Base-by-base conservation (phyloP, 257 asterid genomes). In the Rubia yunnanensis region DNA sequence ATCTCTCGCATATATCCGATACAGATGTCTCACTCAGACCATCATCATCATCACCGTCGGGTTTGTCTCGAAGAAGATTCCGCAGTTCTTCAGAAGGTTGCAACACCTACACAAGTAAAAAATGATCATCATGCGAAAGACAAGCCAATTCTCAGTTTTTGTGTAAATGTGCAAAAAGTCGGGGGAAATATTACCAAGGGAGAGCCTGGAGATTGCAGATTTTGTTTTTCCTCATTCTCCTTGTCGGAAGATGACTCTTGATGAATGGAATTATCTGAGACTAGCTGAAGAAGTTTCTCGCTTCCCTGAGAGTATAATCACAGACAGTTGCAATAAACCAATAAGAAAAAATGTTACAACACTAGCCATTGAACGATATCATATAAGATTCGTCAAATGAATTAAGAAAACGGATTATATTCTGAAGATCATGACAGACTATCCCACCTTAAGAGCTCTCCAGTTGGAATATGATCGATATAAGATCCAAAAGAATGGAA, bases 401-500 rank as follows among this genome's bases (percentile, higher is more conserved):
- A 14, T 56, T 11, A 5, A 56, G n/a, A 27, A 28, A 26, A 49
- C 58, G 23, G 18, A 59, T 24, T 63, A 70, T 9, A 15, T 48
- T 5, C 54, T n/a, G 23, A 50, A 20, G 57, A 20, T 4, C 52
- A 44, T 7, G 57, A 27, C 66, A 27, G 41, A 1, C 9, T 5
- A 71, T 30, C 11, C 31, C 17, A 88, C 99, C 96, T 88, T 94
- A 63, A 94, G 86, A 72, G 99, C 97, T 85, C 96, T 88, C 94
- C 97, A 94, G 80, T 94, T 97, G 62, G 97, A 94, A 78, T 94
- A 94, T 34, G 99, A 73, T 9, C 99, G 97, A 80, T 86, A 94
- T 70, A 86, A 81, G 80, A 85, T 61, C 99, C 99, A 94, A 76
- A 90, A 94, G 91, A 94, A 94, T 31, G 95, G 92, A 60, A 94